A percentile compares a stretch with the other conserved stretches of the same genome.
Conservation (phyloP, 345 rosid species). For the Bruguiera parviflora region DNA sequence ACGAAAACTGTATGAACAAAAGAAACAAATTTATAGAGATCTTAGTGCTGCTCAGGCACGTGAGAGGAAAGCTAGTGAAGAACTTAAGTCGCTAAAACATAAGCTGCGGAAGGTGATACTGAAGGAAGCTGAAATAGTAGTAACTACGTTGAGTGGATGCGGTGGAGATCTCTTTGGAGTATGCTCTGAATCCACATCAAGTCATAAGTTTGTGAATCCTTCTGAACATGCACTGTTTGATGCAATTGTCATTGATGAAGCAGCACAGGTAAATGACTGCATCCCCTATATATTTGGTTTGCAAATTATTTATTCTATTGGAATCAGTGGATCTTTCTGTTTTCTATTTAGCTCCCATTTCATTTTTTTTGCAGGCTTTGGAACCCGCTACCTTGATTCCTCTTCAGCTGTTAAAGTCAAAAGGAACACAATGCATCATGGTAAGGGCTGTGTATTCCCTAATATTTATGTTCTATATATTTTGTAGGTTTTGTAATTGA, state of each 20-base stretch:
- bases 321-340: constrained; percentile 11
- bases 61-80: constrained; percentile 72
- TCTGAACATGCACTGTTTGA: constrained; percentile 82
- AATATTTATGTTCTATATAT: background rate
- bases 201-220: constrained; percentile 62
- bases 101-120: constrained; percentile 75
- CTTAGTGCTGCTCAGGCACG: constrained; percentile 76
- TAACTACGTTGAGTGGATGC: constrained; percentile 91
- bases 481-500: background rate
- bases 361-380: constrained; percentile 57
- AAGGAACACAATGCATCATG: constrained; percentile 85
- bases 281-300: too few relatives aligned
- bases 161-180: constrained; percentile 96
- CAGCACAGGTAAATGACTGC: constrained; percentile 65
- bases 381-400: constrained; percentile 99
- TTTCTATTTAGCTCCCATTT: background rate
- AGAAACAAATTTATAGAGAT: constrained; percentile 77
- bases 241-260: constrained; percentile 95
- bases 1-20: constrained; percentile 71
- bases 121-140: constrained; percentile 93
- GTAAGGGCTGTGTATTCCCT: constrained; percentile 35
- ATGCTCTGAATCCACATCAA: constrained; percentile 76
- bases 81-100: constrained; percentile 58
- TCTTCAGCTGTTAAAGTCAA: constrained; percentile 83
- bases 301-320: constrained; percentile 4